Percentiles rank a stretch among this genome's conserved stretches.
phyloP scores from a whole-genome alignment of 495 filamentous ascomycete genomes.

The Aspergillus diversus region DNA sequence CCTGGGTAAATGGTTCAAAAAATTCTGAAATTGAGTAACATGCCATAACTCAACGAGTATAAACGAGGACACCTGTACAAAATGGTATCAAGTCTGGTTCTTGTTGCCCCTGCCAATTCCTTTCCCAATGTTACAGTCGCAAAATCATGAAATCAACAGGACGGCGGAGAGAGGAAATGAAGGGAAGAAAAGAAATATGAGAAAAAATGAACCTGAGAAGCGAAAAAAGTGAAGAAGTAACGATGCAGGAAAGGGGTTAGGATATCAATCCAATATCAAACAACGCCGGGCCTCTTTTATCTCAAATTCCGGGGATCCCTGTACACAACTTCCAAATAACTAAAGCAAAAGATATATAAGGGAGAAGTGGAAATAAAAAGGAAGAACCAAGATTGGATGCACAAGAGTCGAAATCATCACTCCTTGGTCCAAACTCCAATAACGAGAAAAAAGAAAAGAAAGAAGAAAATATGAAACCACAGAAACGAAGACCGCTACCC shows the following conservation, averaged over 20 bases:
- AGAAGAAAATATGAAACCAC: conserved; percentile 12
- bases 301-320: conserved; percentile 22
- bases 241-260: conserved; percentile 9
- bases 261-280: conserved; percentile 18
- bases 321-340: conserved; percentile 30
- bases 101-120: conserved; percentile 20
- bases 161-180: neutral
- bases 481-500: conserved; percentile 12
- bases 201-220: conserved; percentile 1
- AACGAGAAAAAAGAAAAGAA: conserved; percentile 12
- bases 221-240: conserved; percentile 9
- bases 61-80: conserved; percentile 41
- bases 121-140: conserved; percentile 31
- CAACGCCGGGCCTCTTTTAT: conserved; percentile 31
- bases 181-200: conserved; percentile 2
- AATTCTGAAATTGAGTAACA: neutral
- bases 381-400: conserved; percentile 1
- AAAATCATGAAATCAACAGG: conserved; percentile 21
- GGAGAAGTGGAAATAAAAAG: conserved; percentile 14
- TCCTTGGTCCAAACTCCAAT: conserved; percentile 10
- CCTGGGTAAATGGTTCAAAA: conserved; percentile 2
- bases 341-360: conserved; percentile 17
- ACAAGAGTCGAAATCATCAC: too few relatives aligned
- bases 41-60: conserved; percentile 7
- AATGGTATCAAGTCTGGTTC: conserved; percentile 49